Percentiles rank a stretch among this genome's conserved stretches.
Conservation (phyloP, 352 stramenopile genomes). For the Aphanomyces invadans region DNA sequence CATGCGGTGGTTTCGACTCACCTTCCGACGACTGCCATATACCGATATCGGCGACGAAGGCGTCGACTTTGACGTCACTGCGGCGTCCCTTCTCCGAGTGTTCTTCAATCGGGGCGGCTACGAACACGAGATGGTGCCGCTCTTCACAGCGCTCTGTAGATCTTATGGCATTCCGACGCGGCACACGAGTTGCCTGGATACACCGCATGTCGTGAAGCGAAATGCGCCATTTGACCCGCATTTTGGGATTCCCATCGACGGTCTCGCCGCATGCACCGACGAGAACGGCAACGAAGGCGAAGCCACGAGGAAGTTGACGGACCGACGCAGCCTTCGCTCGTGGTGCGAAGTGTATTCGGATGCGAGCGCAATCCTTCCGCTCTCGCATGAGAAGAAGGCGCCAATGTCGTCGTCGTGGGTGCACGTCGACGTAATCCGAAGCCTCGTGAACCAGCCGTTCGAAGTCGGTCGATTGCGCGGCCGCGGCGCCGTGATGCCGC, state of each 20-base stretch:
- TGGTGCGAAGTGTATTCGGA: constrained; percentile 59
- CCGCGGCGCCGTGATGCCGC: constrained; percentile 43
- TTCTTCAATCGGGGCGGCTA: constrained; percentile 42
- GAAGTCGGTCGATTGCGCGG: constrained; percentile 46
- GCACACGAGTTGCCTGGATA: constrained; percentile 21
- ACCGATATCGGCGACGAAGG: not conserved
- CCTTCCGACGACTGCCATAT: constrained; percentile 34
- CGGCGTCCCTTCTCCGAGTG: constrained; percentile 41
- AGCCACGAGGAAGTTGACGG: not conserved
- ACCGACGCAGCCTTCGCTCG: constrained; percentile 31
- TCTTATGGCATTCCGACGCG: constrained; percentile 43
- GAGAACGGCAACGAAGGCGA: constrained; percentile 12
- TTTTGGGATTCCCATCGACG: too few relatives aligned
- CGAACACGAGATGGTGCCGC: constrained; percentile 43
- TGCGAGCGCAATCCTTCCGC: too few relatives aligned
- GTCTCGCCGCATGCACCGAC: too few relatives aligned
- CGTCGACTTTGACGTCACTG: constrained; percentile 29
- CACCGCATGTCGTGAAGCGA: not conserved
- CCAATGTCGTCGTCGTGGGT: constrained; percentile 44
- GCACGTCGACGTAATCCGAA: constrained; percentile 44
- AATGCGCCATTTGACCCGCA: not conserved
- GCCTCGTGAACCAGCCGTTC: constrained; percentile 39
- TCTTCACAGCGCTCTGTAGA: constrained; percentile 61
- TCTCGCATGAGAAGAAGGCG: too few relatives aligned
- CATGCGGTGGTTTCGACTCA: constrained; percentile 51